Conservation (phyloP, 2,329 filamentous ascomycete genomes). For the Colletotrichum tropicale region DNA sequence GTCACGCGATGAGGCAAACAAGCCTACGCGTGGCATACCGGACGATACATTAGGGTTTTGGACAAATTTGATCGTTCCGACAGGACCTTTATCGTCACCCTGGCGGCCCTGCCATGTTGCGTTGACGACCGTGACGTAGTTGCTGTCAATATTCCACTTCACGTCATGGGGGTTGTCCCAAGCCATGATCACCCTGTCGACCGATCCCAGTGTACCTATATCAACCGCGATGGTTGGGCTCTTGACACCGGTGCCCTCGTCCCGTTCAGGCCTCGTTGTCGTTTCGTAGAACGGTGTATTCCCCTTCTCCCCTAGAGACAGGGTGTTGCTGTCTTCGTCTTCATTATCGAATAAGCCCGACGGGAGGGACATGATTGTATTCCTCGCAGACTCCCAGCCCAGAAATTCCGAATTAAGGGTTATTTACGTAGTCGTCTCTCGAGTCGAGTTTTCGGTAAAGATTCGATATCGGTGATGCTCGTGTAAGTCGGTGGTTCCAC, state of each 20-base stretch:
- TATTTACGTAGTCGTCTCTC: not conserved
- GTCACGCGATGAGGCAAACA: not conserved
- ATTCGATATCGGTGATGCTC: not conserved
- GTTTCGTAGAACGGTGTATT: not conserved
- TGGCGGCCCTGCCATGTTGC: not conserved
- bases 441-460: not conserved
- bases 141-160: not conserved
- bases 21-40: not conserved
- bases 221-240: not conserved
- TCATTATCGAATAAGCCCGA: not conserved
- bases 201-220: not conserved
- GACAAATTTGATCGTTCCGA: not conserved
- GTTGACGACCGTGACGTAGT: not conserved
- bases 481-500: not conserved
- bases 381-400: not conserved
- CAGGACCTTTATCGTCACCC: not conserved
- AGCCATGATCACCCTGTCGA: not conserved
- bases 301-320: not conserved
- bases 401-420: not conserved
- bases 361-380: not conserved
- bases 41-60: not conserved
- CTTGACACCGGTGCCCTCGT: not conserved
- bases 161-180: not conserved
- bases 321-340: not conserved
- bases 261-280: not conserved